A percentile compares a stretch with the other conserved stretches of the same genome.
These are phyloP conservation scores for Aspergillus terreus DNA, from an alignment of 2,329 filamentous ascomycete genomes.

Conservation along the genomic window DNA sequence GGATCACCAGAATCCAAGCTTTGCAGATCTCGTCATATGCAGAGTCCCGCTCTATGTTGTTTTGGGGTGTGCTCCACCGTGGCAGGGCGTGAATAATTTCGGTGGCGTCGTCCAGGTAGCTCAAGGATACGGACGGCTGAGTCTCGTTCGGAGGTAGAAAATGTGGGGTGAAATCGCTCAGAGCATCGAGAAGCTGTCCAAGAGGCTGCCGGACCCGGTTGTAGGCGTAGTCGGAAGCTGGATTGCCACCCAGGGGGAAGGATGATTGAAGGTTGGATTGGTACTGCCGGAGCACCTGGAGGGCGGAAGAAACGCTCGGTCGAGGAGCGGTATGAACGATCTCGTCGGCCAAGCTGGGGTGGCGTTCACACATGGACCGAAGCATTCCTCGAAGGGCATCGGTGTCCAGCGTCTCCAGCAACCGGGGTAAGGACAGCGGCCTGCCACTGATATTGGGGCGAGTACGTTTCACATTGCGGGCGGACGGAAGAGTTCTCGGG, in stretches of 20 bases:
- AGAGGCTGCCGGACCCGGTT: constrained; percentile 84
- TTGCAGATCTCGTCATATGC: constrained; percentile 94
- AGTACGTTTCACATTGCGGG: constrained; percentile 64
- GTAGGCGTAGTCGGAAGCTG: constrained; percentile 88
- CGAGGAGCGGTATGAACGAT: constrained; percentile 79
- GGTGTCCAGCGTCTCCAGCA: constrained; percentile 91
- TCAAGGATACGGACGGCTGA: constrained; percentile 76
- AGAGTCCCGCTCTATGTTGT: constrained; percentile 89
- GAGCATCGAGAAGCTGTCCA: constrained; percentile 75
- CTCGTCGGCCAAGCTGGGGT: constrained; percentile 80
- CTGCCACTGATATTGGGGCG: constrained; percentile 67
- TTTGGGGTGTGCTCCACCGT: constrained; percentile 82
- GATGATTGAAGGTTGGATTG: constrained; percentile 72
- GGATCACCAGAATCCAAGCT: constrained; percentile 88
- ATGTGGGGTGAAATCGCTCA: constrained; percentile 92
- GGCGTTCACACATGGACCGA: constrained; percentile 86
- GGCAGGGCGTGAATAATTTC: constrained; percentile 85
- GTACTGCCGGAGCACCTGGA: constrained; percentile 78
- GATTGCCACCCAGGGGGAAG: constrained; percentile 79
- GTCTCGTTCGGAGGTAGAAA: constrained; percentile 89
- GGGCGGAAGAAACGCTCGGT: constrained; percentile 76
- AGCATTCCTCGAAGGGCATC: constrained; percentile 79
- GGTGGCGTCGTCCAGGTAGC: constrained; percentile 85
- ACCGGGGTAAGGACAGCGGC: constrained; percentile 64
- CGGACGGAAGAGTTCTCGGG: constrained; percentile 63